phyloP scores from a whole-genome alignment of 805 yeast genomes.

The Jamesozyma rosinii region DNA sequence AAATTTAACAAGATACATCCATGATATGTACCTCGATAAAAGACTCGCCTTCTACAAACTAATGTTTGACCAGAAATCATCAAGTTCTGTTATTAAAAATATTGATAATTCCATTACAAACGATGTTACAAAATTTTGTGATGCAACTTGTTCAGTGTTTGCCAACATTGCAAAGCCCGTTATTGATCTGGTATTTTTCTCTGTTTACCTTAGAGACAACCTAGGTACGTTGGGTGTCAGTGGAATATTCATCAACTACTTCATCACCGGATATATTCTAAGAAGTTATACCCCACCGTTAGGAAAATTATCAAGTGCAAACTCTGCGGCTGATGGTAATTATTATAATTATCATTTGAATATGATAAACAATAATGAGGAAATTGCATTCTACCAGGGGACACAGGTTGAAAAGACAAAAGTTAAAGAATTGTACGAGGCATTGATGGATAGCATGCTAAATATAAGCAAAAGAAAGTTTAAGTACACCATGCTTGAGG shows the following conservation, averaged over 20 bases:
- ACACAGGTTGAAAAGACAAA: slow-evolving; percentile 65
- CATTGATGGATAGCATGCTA: slow-evolving; percentile 46
- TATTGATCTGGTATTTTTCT: slow-evolving; percentile 75
- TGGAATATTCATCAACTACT: slow-evolving; percentile 75
- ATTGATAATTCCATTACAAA: slow-evolving; percentile 76
- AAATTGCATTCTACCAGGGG: slow-evolving; percentile 90
- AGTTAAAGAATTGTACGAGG: slow-evolving; percentile 48
- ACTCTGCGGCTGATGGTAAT: slow-evolving; percentile 77
- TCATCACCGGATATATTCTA: slow-evolving; percentile 65
- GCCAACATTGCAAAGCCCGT: slow-evolving; percentile 88
- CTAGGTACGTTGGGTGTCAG: slow-evolving; percentile 79
- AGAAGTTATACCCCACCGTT: slow-evolving; percentile 75
- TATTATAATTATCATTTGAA: slow-evolving; percentile 81
- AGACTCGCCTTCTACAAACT: slow-evolving; percentile 76
- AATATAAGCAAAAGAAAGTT: slow-evolving; percentile 51
- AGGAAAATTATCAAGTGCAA: slow-evolving; percentile 62
- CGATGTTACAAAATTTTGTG: slow-evolving; percentile 73
- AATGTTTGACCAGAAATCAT: slow-evolving; percentile 44
- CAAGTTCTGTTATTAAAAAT: slow-evolving; percentile 43
- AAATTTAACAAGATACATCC: slow-evolving; percentile 72
- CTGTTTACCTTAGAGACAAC: slow-evolving; percentile 73
- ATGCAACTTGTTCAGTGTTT: slow-evolving; percentile 71
- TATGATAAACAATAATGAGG: slow-evolving; percentile 82
- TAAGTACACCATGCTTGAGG: slow-evolving; percentile 67
- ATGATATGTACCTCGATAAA: slow-evolving; percentile 78